phyloP scores from a whole-genome alignment of 768 basidiomycete genomes.

The Boletus tylopilopsis region DNA sequence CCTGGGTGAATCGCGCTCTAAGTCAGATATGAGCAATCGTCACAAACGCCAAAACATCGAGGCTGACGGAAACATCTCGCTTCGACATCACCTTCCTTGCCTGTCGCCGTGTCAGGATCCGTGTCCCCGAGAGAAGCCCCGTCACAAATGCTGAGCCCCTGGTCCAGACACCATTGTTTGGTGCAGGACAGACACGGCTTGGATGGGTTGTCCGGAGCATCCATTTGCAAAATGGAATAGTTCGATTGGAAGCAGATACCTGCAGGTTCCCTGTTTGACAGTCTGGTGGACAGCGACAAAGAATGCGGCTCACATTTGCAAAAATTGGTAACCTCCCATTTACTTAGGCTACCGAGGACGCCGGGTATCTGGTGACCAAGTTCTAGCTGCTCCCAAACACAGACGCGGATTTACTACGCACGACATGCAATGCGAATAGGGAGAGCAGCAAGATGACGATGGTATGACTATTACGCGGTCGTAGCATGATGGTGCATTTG shows the following conservation, averaged over 20 bases:
- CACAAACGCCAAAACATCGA: slow-evolving; percentile 31
- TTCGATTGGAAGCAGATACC: slow-evolving; percentile 90
- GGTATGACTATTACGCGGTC: slow-evolving; percentile 7
- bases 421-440: slow-evolving; percentile 19
- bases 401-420: slow-evolving; percentile 20
- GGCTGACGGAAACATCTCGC: slow-evolving; percentile 91
- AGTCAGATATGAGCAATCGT: slow-evolving; percentile 21
- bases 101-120: slow-evolving; percentile 89
- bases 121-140: slow-evolving; percentile 82
- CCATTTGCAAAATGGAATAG: slow-evolving; percentile 80
- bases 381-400: slow-evolving; percentile 6
- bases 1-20: slow-evolving; percentile 93
- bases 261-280: slow-evolving; percentile 30
- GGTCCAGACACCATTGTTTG: slow-evolving; percentile 93
- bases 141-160: slow-evolving; percentile 79
- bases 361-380: slow-evolving; percentile 32
- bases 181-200: slow-evolving; percentile 94
- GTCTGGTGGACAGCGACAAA: background rate
- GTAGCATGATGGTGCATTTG: slow-evolving; percentile 17
- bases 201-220: slow-evolving; percentile 75
- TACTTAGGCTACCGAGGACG: slow-evolving; percentile 49
- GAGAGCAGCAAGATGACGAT: slow-evolving; percentile 13
- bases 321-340: slow-evolving; percentile 89
- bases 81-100: slow-evolving; percentile 94
- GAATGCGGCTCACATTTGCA: slow-evolving; percentile 67